Percentiles rank a stretch among this genome's conserved stretches.
Conservation (phyloP, 768 basidiomycete genomes). For the Suillus fuscotomentosus region DNA sequence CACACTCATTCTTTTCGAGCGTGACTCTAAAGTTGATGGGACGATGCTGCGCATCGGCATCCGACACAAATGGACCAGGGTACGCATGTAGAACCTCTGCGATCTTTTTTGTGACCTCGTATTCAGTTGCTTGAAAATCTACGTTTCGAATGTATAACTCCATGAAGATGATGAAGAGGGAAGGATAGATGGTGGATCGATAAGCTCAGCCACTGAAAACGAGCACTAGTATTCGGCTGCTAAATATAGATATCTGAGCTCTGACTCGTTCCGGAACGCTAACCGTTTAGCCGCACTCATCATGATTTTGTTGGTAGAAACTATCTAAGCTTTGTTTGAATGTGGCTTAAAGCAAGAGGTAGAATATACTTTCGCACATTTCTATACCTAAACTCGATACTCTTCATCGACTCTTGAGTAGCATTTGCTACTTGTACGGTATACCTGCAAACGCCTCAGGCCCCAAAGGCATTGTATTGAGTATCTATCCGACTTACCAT, state of each 20-base stretch:
- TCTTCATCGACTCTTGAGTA: background rate
- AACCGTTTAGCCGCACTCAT: background rate
- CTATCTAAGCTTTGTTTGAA: background rate
- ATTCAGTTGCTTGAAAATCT: constrained; percentile 41
- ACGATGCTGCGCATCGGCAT: constrained; percentile 14
- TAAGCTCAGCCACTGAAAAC: background rate
- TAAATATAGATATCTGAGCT: background rate
- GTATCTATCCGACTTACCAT: constrained; percentile 30
- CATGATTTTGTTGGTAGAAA: background rate
- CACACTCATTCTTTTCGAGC: constrained; percentile 47
- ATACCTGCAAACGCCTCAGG: constrained; percentile 20
- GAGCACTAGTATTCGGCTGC: background rate
- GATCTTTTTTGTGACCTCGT: constrained; percentile 57
- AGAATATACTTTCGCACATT: background rate
- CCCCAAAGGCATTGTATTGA: background rate
- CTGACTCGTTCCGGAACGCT: too few relatives aligned
- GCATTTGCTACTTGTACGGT: constrained; percentile 25
- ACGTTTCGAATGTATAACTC: constrained; percentile 36
- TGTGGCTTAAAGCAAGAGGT: background rate
- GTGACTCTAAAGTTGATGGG: constrained; percentile 60
- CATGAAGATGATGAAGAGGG: constrained; percentile 24
- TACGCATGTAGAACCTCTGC: constrained; percentile 51
- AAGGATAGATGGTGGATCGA: constrained; percentile 1
- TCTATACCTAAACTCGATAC: background rate
- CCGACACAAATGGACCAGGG: constrained; percentile 27